These are phyloP conservation scores for Colletotrichum coccodes DNA, from an alignment of 2,329 filamentous ascomycete species.

Conservation along the genomic window DNA sequence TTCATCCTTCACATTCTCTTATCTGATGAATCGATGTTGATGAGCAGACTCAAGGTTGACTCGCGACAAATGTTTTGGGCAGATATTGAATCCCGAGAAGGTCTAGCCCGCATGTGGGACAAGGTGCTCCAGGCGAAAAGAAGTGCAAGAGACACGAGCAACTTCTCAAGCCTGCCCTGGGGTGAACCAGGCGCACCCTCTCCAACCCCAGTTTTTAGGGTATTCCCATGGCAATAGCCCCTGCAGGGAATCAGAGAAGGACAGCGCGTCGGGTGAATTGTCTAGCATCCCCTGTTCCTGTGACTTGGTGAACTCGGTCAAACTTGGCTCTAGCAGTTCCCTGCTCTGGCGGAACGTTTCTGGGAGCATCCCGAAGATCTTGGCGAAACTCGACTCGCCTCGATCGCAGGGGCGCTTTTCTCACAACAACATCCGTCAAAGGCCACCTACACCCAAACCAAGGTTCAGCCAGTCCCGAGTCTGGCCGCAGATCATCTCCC, in stretches of 20 bases:
- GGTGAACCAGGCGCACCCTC: not conserved
- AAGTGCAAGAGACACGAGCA: not conserved
- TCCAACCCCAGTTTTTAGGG: slow-evolving; percentile 17
- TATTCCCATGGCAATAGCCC: not conserved
- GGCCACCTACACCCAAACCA: not conserved
- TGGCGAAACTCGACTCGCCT: slow-evolving; percentile 13
- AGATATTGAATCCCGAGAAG: not conserved
- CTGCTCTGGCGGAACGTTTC: not conserved
- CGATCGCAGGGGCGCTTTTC: not conserved
- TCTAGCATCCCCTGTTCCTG: not conserved
- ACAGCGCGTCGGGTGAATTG: not conserved
- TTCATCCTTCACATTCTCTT: not conserved
- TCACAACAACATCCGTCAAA: not conserved
- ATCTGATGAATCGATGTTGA: not conserved
- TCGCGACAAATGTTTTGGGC: not conserved
- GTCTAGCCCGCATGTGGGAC: not conserved
- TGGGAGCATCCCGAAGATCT: slow-evolving; percentile 4
- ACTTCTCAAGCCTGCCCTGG: not conserved
- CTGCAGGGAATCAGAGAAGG: not conserved
- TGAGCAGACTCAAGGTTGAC: slow-evolving; percentile 7
- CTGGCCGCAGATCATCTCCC: slow-evolving; percentile 15
- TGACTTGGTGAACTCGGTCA: not conserved
- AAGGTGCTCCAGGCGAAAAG: not conserved
- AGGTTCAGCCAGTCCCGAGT: slow-evolving; percentile 11
- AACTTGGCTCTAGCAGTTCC: not conserved